Conservation (phyloP, 805 yeast species). For the Vanderwaltozyma verrucispora region DNA sequence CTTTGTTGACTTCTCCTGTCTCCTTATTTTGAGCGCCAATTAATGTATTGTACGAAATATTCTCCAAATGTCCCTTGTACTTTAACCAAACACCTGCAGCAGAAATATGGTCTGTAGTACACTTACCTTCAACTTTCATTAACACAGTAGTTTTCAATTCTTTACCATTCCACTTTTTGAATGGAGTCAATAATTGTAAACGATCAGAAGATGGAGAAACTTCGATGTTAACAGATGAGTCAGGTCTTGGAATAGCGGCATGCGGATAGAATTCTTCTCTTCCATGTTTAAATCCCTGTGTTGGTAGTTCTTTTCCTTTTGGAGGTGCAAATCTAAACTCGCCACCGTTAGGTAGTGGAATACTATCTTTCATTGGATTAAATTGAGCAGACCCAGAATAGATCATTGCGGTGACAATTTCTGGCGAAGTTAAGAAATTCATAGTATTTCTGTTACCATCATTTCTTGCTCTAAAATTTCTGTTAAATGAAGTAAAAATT, state of each 20-base stretch:
- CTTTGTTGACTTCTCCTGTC: slow-evolving; percentile 90
- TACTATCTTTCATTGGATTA: slow-evolving; percentile 85
- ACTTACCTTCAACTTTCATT: slow-evolving; percentile 91
- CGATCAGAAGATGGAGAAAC: slow-evolving; percentile 90
- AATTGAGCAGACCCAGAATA: slow-evolving; percentile 88
- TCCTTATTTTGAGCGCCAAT: slow-evolving; percentile 97
- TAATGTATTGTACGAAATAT: slow-evolving; percentile 87
- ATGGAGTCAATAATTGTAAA: slow-evolving; percentile 83
- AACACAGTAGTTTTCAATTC: slow-evolving; percentile 70
- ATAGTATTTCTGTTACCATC: slow-evolving; percentile 97
- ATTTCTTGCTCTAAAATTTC: slow-evolving; percentile 95
- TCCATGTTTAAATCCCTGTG: slow-evolving; percentile 65
- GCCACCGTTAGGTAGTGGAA: slow-evolving; percentile 58
- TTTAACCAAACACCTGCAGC: slow-evolving; percentile 99
- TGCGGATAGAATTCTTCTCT: slow-evolving; percentile 63
- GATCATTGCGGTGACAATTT: slow-evolving; percentile 92
- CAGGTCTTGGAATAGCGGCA: slow-evolving; percentile 26
- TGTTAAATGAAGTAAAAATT: slow-evolving; percentile 92
- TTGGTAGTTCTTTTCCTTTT: slow-evolving; percentile 75
- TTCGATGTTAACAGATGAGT: slow-evolving; percentile 46
- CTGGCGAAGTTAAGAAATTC: slow-evolving; percentile 98
- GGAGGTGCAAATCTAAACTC: slow-evolving; percentile 74
- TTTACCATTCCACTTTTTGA: slow-evolving; percentile 74
- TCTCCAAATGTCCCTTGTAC: slow-evolving; percentile 95
- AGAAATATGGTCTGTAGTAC: slow-evolving; percentile 97